Evolutionary conservation across 2,329 filamentous ascomycete species (phyloP).

Genomic region (Trichoderma koningii): DNA sequence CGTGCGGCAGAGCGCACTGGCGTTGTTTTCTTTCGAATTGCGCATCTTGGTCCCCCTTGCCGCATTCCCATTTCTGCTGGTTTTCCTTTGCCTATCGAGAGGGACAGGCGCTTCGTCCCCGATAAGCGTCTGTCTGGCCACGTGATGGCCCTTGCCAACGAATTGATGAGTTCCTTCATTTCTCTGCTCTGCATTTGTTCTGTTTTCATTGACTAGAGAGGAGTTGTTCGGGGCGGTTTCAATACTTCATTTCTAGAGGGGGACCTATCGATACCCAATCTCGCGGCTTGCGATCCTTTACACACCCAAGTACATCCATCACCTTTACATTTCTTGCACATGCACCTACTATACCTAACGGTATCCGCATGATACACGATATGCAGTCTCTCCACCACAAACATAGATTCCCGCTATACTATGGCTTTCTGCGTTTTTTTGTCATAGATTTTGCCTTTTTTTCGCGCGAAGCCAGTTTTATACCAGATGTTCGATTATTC

Average conservation of each 20-base stretch:
- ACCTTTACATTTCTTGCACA: background rate
- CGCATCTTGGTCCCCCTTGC: background rate
- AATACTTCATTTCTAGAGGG: background rate
- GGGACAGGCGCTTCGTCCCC: background rate
- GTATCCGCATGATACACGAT: background rate
- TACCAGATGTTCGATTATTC: background rate
- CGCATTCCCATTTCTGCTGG: background rate
- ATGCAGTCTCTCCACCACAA: background rate
- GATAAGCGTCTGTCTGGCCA: background rate
- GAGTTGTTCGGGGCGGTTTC: constrained; percentile 13
- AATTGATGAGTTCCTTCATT: constrained; percentile 6
- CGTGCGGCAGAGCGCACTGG: constrained; percentile 3
- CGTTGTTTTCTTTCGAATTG: background rate
- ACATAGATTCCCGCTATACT: constrained; percentile 7
- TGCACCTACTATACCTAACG: background rate
- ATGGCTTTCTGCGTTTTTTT: background rate
- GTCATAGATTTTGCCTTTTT: background rate
- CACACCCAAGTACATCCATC: background rate
- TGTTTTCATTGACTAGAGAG: constrained; percentile 1
- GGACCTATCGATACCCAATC: constrained; percentile 21
- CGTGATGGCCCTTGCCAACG: background rate
- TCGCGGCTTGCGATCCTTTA: constrained; percentile 2
- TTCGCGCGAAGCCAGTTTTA: background rate
- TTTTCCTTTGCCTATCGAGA: constrained; percentile 4
- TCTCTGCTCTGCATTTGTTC: background rate